phyloP scores from a whole-genome alignment of 1,284 basidiomycete species.

The Ustilago xerochloae region DNA sequence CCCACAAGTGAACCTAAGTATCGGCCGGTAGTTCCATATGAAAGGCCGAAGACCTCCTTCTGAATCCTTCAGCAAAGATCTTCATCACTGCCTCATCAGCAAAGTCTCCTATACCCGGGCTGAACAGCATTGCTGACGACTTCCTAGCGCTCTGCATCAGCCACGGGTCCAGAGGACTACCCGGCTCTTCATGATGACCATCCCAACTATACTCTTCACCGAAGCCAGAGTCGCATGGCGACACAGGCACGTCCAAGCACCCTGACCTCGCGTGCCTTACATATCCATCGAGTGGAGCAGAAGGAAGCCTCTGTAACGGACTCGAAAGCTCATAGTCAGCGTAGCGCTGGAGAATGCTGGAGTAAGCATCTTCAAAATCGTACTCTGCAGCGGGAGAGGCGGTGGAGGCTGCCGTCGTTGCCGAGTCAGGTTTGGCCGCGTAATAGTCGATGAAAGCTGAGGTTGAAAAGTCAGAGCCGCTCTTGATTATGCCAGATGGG shows the following conservation, averaged over 20 bases:
- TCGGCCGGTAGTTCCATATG: slow-evolving; percentile 10
- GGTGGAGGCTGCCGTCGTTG: background rate
- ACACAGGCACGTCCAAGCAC: slow-evolving; percentile 25
- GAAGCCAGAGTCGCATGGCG: slow-evolving; percentile 31
- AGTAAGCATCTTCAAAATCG: slow-evolving; percentile 29
- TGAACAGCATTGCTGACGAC: background rate
- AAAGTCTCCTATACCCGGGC: background rate
- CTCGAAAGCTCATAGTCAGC: slow-evolving; percentile 1
- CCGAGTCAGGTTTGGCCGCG: slow-evolving; percentile 1
- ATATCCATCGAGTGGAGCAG: background rate
- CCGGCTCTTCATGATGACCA: background rate
- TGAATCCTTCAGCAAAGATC: slow-evolving; percentile 31
- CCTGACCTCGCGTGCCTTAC: slow-evolving; percentile 1
- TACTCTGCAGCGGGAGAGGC: background rate
- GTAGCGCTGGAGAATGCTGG: slow-evolving; percentile 21
- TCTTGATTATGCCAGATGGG: background rate
- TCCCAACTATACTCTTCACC: background rate
- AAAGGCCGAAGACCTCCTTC: slow-evolving; percentile 4
- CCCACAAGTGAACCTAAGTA: background rate
- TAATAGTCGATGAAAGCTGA: slow-evolving; percentile 30
- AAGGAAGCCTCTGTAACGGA: background rate
- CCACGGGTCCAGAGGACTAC: slow-evolving; percentile 40
- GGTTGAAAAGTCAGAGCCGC: slow-evolving; percentile 9
- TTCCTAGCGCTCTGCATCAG: background rate
- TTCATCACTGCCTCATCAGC: slow-evolving; percentile 20